phyloP scores from a whole-genome alignment of 768 basidiomycete species.

The Gloeostereum incarnatum region DNA sequence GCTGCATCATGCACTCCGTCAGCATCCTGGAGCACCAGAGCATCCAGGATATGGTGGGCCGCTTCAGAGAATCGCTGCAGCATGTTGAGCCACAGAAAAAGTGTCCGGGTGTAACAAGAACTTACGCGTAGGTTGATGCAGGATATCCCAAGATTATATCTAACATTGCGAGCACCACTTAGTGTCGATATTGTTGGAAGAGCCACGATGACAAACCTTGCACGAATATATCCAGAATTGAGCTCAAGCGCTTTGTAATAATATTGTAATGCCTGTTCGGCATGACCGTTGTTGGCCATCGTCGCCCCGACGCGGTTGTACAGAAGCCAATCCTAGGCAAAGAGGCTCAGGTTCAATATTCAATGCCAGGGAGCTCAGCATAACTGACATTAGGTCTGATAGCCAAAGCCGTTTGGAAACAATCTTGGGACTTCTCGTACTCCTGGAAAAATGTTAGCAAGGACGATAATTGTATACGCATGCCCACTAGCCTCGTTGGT shows the following conservation, averaged over 20 bases:
- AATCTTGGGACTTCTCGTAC: constrained; percentile 87
- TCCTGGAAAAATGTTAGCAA: constrained; percentile 41
- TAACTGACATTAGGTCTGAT: constrained; percentile 73
- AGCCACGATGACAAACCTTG: constrained; percentile 40
- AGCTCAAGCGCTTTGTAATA: constrained; percentile 81
- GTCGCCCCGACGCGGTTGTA: constrained; percentile 95
- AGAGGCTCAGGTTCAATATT: constrained; percentile 4
- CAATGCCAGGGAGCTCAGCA: neutral
- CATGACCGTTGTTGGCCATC: constrained; percentile 79
- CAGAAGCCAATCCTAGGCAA: constrained; percentile 73
- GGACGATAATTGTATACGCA: neutral
- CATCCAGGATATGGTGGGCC: constrained; percentile 80
- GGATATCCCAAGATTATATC: constrained; percentile 91
- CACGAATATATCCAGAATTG: constrained; percentile 86
- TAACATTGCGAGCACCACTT: constrained; percentile 16
- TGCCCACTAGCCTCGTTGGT: constrained; percentile 65
- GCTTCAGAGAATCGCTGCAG: constrained; percentile 78
- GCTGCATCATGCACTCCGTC: constrained; percentile 54
- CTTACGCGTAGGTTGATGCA: constrained; percentile 78
- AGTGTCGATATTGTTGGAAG: constrained; percentile 2
- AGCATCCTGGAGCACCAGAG: constrained; percentile 80
- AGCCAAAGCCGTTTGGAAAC: constrained; percentile 82
- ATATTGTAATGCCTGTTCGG: constrained; percentile 78
- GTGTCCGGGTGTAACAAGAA: constrained; percentile 10
- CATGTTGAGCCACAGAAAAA: no score